Conservation (phyloP, 768 basidiomycete genomes). For the Boletus bicolor region DNA sequence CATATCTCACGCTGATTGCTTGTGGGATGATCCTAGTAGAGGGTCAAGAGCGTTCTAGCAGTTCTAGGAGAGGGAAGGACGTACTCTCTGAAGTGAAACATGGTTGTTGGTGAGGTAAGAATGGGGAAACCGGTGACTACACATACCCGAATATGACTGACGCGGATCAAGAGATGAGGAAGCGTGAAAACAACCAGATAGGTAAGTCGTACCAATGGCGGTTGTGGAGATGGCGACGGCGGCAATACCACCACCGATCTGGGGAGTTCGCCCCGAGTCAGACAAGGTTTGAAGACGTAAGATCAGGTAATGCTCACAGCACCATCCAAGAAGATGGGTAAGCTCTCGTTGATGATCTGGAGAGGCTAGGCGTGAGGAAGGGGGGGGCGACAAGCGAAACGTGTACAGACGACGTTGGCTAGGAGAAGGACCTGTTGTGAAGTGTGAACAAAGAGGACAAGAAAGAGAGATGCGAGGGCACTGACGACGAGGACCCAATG, state of each 20-base stretch:
- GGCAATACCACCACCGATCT: constrained; percentile 68
- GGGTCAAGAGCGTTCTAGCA: neutral
- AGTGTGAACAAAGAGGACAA: neutral
- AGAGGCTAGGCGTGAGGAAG: neutral
- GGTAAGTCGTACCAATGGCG: constrained; percentile 39
- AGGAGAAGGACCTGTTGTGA: constrained; percentile 71
- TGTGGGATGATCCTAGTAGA: constrained; percentile 58
- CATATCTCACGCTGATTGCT: constrained; percentile 75
- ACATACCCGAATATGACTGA: constrained; percentile 80
- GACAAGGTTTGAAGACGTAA: constrained; percentile 55
- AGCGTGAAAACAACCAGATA: neutral
- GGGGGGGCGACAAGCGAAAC: neutral
- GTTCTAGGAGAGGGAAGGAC: constrained; percentile 3
- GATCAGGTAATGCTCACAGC: constrained; percentile 45
- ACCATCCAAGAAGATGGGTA: constrained; percentile 79
- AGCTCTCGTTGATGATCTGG: constrained; percentile 80
- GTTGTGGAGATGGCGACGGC: constrained; percentile 78
- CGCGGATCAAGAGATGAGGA: neutral
- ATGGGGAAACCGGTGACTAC: neutral
- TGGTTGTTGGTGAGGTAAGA: neutral
- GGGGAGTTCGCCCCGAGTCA: constrained; percentile 6
- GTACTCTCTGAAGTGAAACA: constrained; percentile 34
- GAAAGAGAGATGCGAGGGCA: neutral
- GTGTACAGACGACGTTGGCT: constrained; percentile 71
- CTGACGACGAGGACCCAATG: constrained; percentile 94